Evolutionary conservation across 2,329 filamentous ascomycete species (phyloP).

Genomic region (Aspergillus fischeri): DNA sequence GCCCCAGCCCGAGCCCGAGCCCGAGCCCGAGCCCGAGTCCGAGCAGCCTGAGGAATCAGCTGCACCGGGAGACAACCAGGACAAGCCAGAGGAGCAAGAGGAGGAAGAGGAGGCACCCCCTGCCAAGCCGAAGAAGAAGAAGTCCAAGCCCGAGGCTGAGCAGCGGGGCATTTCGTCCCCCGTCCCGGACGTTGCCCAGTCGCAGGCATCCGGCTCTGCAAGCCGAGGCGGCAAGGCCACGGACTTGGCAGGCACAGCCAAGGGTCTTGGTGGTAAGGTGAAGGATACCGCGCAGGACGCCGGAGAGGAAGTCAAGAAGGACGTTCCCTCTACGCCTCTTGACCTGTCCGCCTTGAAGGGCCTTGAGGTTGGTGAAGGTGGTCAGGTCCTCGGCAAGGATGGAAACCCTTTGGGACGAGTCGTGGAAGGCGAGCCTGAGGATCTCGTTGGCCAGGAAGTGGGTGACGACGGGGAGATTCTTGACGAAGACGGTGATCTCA

Average conservation of each 20-base stretch:
- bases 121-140: not conserved
- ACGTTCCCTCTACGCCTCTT: constrained; percentile 4
- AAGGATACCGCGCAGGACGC: constrained; percentile 14
- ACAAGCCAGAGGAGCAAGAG: not conserved
- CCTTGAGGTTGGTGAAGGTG: constrained; percentile 34
- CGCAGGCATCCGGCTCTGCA: constrained; percentile 27
- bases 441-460: constrained; percentile 39
- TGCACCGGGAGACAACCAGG: not conserved
- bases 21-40: constrained; percentile 1
- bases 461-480: constrained; percentile 34
- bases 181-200: constrained; percentile 18
- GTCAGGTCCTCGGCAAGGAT: constrained; percentile 33
- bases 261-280: constrained; percentile 12
- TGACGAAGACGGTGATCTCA: constrained; percentile 30
- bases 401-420: constrained; percentile 37
- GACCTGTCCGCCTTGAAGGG: constrained; percentile 38
- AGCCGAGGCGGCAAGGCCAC: constrained; percentile 12
- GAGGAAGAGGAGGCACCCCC: no score
- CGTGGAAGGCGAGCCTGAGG: constrained; percentile 39
- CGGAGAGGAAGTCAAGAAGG: constrained; percentile 18
- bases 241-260: constrained; percentile 15
- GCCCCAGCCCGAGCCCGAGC: no score
- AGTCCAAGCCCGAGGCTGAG: constrained; percentile 10
- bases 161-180: constrained; percentile 21
- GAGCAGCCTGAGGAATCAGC: not conserved